Conservation (phyloP, 1,284 basidiomycete species). For the Fomitopsis palustris region DNA sequence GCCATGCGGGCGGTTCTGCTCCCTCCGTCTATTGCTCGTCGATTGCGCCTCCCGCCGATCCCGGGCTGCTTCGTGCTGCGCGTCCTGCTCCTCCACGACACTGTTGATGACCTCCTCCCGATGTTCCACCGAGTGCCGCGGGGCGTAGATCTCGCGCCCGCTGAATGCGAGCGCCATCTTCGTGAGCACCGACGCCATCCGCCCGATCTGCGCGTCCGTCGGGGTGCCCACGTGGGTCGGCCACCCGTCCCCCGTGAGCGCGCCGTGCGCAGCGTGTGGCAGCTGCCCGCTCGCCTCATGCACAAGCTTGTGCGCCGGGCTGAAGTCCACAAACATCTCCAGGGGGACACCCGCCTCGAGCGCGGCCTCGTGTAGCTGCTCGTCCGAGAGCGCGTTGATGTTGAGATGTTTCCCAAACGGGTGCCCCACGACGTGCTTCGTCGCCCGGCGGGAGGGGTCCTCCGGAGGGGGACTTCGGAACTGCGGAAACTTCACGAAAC, state of each 20-base stretch:
- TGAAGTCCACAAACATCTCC: constrained; percentile 35
- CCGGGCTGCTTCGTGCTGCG: background rate
- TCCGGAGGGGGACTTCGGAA: background rate
- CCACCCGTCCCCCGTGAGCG: constrained; percentile 22
- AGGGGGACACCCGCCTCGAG: constrained; percentile 62
- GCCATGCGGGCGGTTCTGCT: background rate
- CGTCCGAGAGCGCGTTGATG: constrained; percentile 47
- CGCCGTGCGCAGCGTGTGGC: constrained; percentile 20
- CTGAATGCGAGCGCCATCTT: constrained; percentile 40
- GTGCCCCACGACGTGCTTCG: constrained; percentile 20
- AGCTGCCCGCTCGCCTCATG: constrained; percentile 17
- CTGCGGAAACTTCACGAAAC: background rate
- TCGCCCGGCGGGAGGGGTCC: constrained; percentile 5
- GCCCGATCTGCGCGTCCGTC: constrained; percentile 36
- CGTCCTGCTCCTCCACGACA: background rate
- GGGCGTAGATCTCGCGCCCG: constrained; percentile 21
- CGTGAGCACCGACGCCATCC: constrained; percentile 51
- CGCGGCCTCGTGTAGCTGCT: constrained; percentile 54
- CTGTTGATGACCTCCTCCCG: background rate
- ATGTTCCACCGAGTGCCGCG: constrained; percentile 8
- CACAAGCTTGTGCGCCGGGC: constrained; percentile 8
- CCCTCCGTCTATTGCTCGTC: background rate
- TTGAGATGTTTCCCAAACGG: constrained; percentile 52
- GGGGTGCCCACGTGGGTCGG: constrained; percentile 24
- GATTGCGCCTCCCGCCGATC: background rate